Evolutionary conservation across 2,329 filamentous ascomycete genomes (phyloP).

Genomic region (Talaromyces sp.): DNA sequence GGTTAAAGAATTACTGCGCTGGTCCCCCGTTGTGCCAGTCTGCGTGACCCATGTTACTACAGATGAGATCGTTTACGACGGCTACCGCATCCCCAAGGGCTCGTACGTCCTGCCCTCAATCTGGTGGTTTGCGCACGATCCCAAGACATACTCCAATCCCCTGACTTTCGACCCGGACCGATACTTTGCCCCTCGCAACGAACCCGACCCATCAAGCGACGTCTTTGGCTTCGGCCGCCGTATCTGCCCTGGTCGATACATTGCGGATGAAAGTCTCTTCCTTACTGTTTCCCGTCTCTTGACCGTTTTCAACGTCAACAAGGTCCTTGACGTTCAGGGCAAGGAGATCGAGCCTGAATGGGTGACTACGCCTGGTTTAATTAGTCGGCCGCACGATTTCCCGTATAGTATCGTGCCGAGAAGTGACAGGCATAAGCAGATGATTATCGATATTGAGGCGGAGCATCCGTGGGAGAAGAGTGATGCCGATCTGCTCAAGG

Average conservation of each 20-base stretch:
- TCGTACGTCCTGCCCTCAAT: constrained; percentile 30
- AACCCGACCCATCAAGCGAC: constrained; percentile 32
- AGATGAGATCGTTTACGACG: constrained; percentile 23
- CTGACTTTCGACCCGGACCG: constrained; percentile 46
- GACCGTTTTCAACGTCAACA: constrained; percentile 48
- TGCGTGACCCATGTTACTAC: constrained; percentile 24
- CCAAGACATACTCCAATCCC: constrained; percentile 35
- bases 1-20: constrained; percentile 32
- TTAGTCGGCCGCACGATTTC: constrained; percentile 38
- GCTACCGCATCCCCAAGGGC: constrained; percentile 30
- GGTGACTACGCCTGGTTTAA: constrained; percentile 36
- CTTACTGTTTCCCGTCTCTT: constrained; percentile 46
- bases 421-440: constrained; percentile 29
- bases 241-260: constrained; percentile 41
- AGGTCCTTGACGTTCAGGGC: constrained; percentile 36
- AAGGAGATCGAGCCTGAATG: constrained; percentile 34
- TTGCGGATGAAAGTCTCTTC: constrained; percentile 44
- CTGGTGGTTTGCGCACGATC: constrained; percentile 43
- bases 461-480: constrained; percentile 42
- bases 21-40: constrained; percentile 27
- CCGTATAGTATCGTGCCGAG: constrained; percentile 39
- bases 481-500: constrained; percentile 29
- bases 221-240: constrained; percentile 44
- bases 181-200: constrained; percentile 39
- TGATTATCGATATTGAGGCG: constrained; percentile 35